phyloP scores from a whole-genome alignment of 106 monocot species.

The Acorus gramineus region DNA sequence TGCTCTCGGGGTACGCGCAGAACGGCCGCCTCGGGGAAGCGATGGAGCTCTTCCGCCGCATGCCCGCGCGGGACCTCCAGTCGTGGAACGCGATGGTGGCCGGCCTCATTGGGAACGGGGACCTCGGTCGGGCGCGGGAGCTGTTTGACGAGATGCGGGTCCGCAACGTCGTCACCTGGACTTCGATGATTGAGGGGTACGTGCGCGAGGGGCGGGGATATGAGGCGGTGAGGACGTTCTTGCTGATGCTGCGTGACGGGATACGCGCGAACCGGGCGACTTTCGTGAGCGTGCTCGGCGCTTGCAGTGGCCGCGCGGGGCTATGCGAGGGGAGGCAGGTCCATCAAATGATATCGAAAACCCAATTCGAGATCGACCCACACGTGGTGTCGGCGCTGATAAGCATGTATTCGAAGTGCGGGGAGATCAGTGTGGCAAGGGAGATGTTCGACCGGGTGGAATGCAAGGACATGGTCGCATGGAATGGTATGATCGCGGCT shows the following conservation, averaged over 20 bases:
- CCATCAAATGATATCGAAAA: slow-evolving; percentile 61
- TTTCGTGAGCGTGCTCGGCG: slow-evolving; percentile 47
- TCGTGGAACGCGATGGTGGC: too few relatives aligned
- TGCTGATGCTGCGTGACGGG: slow-evolving; percentile 25
- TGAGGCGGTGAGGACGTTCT: slow-evolving; percentile 37
- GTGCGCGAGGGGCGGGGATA: slow-evolving; percentile 34
- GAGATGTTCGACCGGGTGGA: slow-evolving; percentile 38
- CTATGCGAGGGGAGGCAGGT: slow-evolving; percentile 48
- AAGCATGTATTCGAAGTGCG: slow-evolving; percentile 78
- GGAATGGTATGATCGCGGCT: slow-evolving; percentile 70
- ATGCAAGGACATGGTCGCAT: slow-evolving; percentile 42
- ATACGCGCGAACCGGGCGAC: slow-evolving; percentile 46
- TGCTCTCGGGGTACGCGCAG: slow-evolving; percentile 37
- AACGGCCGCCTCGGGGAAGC: slow-evolving; percentile 13
- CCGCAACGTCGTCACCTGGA: slow-evolving; percentile 60
- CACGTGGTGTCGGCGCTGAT: slow-evolving; percentile 51
- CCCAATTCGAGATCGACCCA: slow-evolving; percentile 38
- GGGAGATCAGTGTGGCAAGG: slow-evolving; percentile 38
- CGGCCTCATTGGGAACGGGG: slow-evolving; percentile 43
- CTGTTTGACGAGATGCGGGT: slow-evolving; percentile 37
- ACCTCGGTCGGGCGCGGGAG: slow-evolving; percentile 15
- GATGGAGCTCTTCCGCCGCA: slow-evolving; percentile 9
- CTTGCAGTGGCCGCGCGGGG: slow-evolving; percentile 33
- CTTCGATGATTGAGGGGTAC: slow-evolving; percentile 45
- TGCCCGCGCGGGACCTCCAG: slow-evolving; percentile 1